A percentile compares a stretch with the other conserved stretches of the same genome.
Evolutionary conservation across 2,329 filamentous ascomycete genomes (phyloP).

Genomic region (Sarocladium brachiariae): DNA sequence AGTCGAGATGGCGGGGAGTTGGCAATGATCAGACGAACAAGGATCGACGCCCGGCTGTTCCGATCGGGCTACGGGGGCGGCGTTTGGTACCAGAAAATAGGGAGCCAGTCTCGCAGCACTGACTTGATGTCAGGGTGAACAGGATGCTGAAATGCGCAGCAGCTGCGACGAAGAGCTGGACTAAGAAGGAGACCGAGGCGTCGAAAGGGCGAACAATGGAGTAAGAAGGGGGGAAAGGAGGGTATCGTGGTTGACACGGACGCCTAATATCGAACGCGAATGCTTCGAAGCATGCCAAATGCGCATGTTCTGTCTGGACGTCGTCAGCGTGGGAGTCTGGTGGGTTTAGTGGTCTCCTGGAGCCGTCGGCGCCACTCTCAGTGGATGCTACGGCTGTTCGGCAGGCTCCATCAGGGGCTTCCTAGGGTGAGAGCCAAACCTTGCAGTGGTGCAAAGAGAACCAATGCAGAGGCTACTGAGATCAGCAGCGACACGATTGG

Average conservation of each 20-base stretch:
- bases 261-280: slow-evolving; percentile 4
- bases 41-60: slow-evolving; percentile 5
- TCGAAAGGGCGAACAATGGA: not conserved
- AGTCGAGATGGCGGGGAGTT: not conserved
- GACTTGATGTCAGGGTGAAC: not conserved
- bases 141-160: not conserved
- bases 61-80: not conserved
- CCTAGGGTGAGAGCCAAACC: not conserved
- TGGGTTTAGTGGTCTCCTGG: not conserved
- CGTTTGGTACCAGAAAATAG: not conserved
- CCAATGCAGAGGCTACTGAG: not conserved
- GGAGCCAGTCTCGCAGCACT: not conserved
- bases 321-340: not conserved
- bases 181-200: not conserved
- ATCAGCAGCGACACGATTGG: slow-evolving; percentile 5
- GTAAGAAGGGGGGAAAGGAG: not conserved
- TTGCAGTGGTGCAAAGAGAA: not conserved
- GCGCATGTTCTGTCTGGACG: not conserved
- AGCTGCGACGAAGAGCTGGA: not conserved
- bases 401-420: not conserved
- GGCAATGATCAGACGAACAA: slow-evolving; percentile 1
- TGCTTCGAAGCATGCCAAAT: not conserved
- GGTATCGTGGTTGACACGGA: not conserved
- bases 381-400: not conserved
- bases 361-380: not conserved